Evolutionary conservation across 2,329 filamentous ascomycete genomes (phyloP), one percentile per base, ranked within the genome.

Genomic region (Chaetomium globosum): DNA sequence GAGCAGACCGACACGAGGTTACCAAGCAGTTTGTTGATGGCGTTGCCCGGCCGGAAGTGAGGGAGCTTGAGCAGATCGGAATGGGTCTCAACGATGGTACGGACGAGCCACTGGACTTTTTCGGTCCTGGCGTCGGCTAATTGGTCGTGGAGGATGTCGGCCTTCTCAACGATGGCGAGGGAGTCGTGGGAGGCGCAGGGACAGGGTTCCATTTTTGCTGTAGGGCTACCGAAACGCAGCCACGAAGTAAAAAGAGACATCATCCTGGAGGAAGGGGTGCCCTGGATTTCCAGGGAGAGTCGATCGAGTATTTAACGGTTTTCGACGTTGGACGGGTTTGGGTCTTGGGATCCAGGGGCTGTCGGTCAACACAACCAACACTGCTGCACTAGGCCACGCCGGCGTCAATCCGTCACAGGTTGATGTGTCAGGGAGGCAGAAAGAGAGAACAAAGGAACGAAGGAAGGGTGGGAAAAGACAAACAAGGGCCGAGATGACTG

Each of bases 1-100:
- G 67, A 67, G 60, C 70, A 72, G 31, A 70, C 43, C 2, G 64
- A 51, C 12, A 72, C 70, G 23, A 72, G 68, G n/a, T 68, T 67
- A 16, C 69, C 68, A 4, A 72, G 53, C 0, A 71, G 65, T 3
- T 66, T 57, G 59, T 72, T 71, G 58, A 72, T 70, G 6, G 51
- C 53, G 1, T 63, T 36, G 3, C 66, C 67, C 1, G 70, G 70
- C 7, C 61, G 60, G 13, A 69, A 54, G 28, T 69, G 28, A 1
- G 64, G 63, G 3, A 72, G 70, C 23, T 64, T 53, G 30, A 69
- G 58, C 10, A 72, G 64, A 19, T 67, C 59, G 8, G 66, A 28
- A 39, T 72, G 66, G 9, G 67, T 72, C 5, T 67, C 62, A 48
- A 65, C 49, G 46, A 72, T 64, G 36, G 9, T 65, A 28, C 59